Evolutionary conservation across 768 basidiomycete genomes (phyloP).

Genomic region (Amyloporia xantha): DNA sequence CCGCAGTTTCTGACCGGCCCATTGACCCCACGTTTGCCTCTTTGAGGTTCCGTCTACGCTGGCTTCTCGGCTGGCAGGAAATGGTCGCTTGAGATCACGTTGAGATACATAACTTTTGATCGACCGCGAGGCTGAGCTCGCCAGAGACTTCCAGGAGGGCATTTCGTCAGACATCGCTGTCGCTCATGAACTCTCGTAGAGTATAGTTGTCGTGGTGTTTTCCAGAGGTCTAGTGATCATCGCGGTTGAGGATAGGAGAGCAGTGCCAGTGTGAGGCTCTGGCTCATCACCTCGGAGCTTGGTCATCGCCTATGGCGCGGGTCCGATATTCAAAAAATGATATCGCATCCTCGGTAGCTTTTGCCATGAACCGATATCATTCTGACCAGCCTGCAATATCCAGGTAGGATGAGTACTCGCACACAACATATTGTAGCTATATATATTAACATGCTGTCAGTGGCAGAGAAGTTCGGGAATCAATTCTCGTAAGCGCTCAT

Average conservation of each 20-base stretch:
- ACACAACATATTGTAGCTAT: too few species aligned
- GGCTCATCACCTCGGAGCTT: not conserved
- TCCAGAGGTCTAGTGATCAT: too few species aligned
- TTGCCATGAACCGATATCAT: not conserved
- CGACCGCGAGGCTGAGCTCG: constrained; percentile 28
- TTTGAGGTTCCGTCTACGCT: constrained; percentile 16
- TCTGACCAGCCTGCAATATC: not conserved
- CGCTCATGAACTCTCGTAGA: not conserved
- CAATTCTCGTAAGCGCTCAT: too few species aligned
- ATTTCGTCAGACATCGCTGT: constrained; percentile 24
- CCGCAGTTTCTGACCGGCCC: constrained; percentile 49
- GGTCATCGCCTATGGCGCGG: not conserved
- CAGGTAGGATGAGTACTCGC: too few species aligned
- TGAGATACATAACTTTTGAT: constrained; percentile 47
- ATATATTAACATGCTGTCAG: too few species aligned
- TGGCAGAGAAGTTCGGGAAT: too few species aligned
- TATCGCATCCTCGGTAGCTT: not conserved
- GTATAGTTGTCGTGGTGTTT: not conserved
- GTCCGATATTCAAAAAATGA: not conserved
- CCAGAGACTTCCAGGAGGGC: constrained; percentile 25
- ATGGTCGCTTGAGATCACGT: constrained; percentile 32
- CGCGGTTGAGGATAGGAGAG: not conserved
- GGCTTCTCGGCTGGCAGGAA: constrained; percentile 5
- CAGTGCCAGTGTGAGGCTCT: not conserved
- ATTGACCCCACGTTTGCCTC: constrained; percentile 48